These are phyloP conservation scores for Besnoitia besnoiti DNA, from an alignment of 169 alveolate species.

Conservation along the genomic window DNA sequence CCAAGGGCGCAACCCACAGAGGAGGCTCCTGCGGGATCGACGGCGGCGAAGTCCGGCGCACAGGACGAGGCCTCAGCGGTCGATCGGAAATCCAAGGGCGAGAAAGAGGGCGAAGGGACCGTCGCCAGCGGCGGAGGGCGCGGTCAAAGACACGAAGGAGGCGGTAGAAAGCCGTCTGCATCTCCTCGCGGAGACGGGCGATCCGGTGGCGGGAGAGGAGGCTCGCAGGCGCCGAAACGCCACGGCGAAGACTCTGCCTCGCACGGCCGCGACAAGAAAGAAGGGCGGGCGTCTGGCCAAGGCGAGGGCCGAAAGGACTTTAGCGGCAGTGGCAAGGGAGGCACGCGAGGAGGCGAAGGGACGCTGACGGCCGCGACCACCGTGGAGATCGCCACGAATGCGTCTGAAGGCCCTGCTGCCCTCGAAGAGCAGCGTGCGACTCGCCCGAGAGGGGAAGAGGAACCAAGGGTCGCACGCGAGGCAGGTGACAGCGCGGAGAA, in stretches of 20 bases:
- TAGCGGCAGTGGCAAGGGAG: neutral
- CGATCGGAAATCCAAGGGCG: too few relatives aligned
- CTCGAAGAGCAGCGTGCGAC: neutral
- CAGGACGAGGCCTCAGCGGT: neutral
- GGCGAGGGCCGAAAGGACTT: neutral
- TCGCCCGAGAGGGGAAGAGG: neutral
- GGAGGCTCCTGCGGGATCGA: neutral
- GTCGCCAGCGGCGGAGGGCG: neutral
- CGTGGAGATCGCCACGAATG: neutral
- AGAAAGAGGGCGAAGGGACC: neutral
- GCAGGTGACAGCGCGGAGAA: neutral
- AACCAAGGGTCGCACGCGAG: neutral
- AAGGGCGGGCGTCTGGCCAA: neutral
- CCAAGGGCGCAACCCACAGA: neutral
- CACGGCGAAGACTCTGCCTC: too few relatives aligned
- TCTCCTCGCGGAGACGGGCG: slow-evolving; percentile 7
- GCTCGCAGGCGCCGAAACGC: too few relatives aligned
- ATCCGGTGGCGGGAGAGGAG: neutral
- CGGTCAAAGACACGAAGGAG: neutral
- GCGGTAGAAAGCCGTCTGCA: slow-evolving; percentile 25
- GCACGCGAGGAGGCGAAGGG: neutral
- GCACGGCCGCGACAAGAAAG: too few relatives aligned
- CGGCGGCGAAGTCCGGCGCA: neutral
- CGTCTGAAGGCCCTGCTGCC: neutral
- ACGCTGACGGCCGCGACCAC: neutral